These are phyloP conservation scores for Pseudozyma sp. DNA, from an alignment of 1,284 basidiomycete genomes.

Conservation along the genomic window DNA sequence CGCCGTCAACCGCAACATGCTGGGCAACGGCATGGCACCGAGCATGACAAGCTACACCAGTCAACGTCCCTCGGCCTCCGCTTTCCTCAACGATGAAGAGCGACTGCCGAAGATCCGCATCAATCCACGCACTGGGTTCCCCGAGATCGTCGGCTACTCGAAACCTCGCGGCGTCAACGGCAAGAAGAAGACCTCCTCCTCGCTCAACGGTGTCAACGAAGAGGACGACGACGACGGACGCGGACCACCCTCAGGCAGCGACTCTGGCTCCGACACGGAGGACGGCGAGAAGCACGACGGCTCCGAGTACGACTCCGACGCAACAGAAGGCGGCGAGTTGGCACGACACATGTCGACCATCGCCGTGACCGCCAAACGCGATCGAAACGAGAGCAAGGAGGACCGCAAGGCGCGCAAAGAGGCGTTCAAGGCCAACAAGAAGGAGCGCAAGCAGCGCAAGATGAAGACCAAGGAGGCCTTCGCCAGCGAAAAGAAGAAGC, in stretches of 20 bases:
- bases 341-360: slow-evolving; percentile 23
- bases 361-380: slow-evolving; percentile 39
- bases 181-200: slow-evolving; percentile 18
- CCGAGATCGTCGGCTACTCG: slow-evolving; percentile 60
- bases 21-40: slow-evolving; percentile 41
- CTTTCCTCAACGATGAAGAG: slow-evolving; percentile 42
- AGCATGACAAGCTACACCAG: slow-evolving; percentile 42
- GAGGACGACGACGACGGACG: slow-evolving; percentile 29
- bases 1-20: slow-evolving; percentile 20
- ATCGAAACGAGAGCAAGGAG: slow-evolving; percentile 78
- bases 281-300: slow-evolving; percentile 13
- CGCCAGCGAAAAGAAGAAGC: slow-evolving; percentile 56
- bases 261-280: slow-evolving; percentile 42
- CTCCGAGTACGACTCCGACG: slow-evolving; percentile 42
- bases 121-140: slow-evolving; percentile 63
- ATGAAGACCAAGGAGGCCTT: slow-evolving; percentile 57
- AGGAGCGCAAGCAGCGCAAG: slow-evolving; percentile 55
- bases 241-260: slow-evolving; percentile 25
- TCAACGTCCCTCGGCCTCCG: slow-evolving; percentile 33
- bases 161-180: slow-evolving; percentile 24
- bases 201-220: slow-evolving; percentile 6
- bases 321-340: slow-evolving; percentile 32
- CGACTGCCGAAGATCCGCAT: slow-evolving; percentile 58
- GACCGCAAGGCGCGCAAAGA: slow-evolving; percentile 88
- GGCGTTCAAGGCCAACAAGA: slow-evolving; percentile 77